Evolutionary conservation across 805 yeast species (phyloP), one percentile per base, ranked within the genome.

Genomic region (Teunomyces aglyptinius): DNA sequence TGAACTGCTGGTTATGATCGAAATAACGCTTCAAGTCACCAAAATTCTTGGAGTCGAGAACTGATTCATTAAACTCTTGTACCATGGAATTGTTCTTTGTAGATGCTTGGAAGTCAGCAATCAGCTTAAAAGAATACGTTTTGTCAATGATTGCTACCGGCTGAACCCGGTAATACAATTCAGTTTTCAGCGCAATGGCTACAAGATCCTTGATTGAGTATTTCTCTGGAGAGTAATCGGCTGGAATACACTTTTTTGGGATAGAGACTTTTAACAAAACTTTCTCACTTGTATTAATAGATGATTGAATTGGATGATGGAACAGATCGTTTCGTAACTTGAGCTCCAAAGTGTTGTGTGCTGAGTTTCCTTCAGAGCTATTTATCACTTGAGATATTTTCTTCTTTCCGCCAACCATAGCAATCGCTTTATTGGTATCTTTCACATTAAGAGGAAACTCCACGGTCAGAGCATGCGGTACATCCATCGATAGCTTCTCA

Each of bases 41-140:
- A 44, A 55, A 65, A 28, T 58, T 59, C 16, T 52, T 49, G 13
- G 57, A 54, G 36, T 60, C 50, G n/a, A 67, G 49, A 11, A 66
- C 55, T 5, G 57, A 48, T 4, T 50, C 43, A 38, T 63, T 61
- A 53, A 65, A 67, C 11, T 60, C 64, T 49, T 69, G 63, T 49
- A 46, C 62, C 20, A 59, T 48, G 2, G 52, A 61, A 11, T 85
- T 83, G 54, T 79, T 76, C 42, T 76, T 77, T 10, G 89, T 78
- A 27, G 79, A 70, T 52, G 80, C 77, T 62, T 94, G 98, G 63
- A 89, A 92, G 65, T 91, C 98, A 0, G 92, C 83, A 76, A 90
- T 80, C 52, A 87, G 89, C 54, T 96, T 78, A 63, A 92, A 92
- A 51, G 86, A 77, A 58, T 82, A 84, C 13, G 84, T 85, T 48